Evolutionary conservation across 495 filamentous ascomycete species (phyloP).

Genomic region (Hypoxylon subgilvum): DNA sequence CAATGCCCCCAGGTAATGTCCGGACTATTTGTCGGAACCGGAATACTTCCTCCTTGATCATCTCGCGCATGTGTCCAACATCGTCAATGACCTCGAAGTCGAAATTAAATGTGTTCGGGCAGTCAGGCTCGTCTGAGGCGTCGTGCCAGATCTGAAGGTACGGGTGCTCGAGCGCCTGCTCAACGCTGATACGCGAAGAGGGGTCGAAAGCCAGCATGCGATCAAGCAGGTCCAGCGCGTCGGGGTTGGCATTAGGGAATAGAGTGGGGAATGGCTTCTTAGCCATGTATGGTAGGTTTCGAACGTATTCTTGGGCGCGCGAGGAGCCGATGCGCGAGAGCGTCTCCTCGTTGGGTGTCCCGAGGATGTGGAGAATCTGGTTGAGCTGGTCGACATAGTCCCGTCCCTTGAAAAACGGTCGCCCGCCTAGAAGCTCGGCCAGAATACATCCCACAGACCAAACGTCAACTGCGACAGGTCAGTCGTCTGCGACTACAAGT

Average conservation of each 20-base stretch:
- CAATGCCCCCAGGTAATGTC: constrained; percentile 58
- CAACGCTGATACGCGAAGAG: constrained; percentile 85
- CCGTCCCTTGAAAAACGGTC: constrained; percentile 98
- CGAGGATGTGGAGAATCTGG: constrained; percentile 97
- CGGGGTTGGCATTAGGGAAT: constrained; percentile 94
- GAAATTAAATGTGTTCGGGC: constrained; percentile 95
- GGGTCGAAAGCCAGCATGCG: constrained; percentile 98
- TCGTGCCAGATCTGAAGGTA: constrained; percentile 99
- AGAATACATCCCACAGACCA: constrained; percentile 99
- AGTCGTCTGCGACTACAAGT: neutral
- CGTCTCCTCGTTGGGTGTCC: constrained; percentile 94
- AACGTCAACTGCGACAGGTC: constrained; percentile 76
- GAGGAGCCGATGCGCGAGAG: constrained; percentile 93
- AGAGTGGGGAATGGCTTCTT: constrained; percentile 87
- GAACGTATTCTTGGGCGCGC: constrained; percentile 96
- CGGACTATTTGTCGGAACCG: constrained; percentile 80
- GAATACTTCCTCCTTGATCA: constrained; percentile 93
- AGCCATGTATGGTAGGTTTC: constrained; percentile 94
- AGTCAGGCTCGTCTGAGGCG: constrained; percentile 90
- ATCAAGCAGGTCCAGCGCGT: constrained; percentile 92
- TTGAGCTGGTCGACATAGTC: constrained; percentile 99
- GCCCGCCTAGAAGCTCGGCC: constrained; percentile 91
- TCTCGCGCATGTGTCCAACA: constrained; percentile 88
- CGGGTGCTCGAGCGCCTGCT: constrained; percentile 91
- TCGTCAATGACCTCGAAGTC: constrained; percentile 96